These are phyloP conservation scores for Clitopilus hobsonii DNA, from an alignment of 768 basidiomycete genomes.

Conservation along the genomic window DNA sequence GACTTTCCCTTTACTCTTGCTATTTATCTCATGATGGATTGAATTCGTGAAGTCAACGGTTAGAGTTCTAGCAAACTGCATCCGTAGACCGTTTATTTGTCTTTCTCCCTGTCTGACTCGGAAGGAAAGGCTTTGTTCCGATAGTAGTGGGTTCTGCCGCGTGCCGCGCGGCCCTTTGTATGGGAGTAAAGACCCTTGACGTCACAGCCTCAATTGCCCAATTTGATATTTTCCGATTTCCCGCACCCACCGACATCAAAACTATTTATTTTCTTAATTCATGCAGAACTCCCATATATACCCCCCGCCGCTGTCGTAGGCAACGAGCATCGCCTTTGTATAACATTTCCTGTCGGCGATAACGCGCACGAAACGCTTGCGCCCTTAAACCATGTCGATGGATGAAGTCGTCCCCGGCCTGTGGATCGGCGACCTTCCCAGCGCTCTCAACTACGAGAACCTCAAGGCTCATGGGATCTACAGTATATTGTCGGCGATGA, in stretches of 20 bases:
- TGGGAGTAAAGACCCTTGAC: background rate
- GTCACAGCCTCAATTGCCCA: background rate
- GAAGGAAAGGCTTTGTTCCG: too few relatives aligned
- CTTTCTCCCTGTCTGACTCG: too few relatives aligned
- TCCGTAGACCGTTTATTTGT: too few relatives aligned
- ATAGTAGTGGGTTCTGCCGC: too few relatives aligned
- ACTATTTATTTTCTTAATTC: background rate
- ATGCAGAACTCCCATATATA: background rate
- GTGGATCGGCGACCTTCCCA: slow-evolving; percentile 81
- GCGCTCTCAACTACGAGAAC: slow-evolving; percentile 56
- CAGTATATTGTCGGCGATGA: slow-evolving; percentile 70
- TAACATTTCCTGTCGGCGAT: background rate
- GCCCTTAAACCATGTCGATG: slow-evolving; percentile 35
- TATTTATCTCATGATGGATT: too few relatives aligned
- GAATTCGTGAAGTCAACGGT: too few relatives aligned
- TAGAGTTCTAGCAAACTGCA: too few relatives aligned
- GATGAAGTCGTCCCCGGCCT: slow-evolving; percentile 75
- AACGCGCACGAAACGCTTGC: background rate
- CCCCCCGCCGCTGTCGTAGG: background rate
- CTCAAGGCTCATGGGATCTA: slow-evolving; percentile 72
- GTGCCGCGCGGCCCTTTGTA: too few relatives aligned
- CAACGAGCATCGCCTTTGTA: background rate
- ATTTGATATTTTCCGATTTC: background rate
- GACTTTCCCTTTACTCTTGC: too few relatives aligned
- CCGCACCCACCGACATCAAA: background rate